Base-by-base conservation (phyloP, 139 green algal species). In the Micractinium conductrix region DNA sequence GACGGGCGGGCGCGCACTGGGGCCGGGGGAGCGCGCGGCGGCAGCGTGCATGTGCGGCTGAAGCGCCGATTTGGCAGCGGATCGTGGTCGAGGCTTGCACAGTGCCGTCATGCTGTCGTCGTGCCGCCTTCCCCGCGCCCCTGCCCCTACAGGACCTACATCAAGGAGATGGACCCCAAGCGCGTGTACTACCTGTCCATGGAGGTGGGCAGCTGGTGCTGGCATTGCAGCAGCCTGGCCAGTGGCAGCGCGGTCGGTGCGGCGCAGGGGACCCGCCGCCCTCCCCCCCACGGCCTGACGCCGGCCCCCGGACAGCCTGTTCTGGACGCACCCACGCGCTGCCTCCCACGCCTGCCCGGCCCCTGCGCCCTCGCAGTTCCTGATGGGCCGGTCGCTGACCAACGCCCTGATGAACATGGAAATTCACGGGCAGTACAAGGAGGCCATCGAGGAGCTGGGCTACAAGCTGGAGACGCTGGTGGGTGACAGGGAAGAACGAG, bases 141-240 rank as follows among this genome's bases (percentile, higher is more conserved):
- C 45, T 24, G 21, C 68, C 63, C 60, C n/a, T 16, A 22, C 53
- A 82, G 76, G 91, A 94, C 94, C 30, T 96, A 96, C 89, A 97
- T 98, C 91, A 97, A 95, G 93, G 87, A 95, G 69, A 55, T 86
- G 68, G 91, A 96, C 81, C 92, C 93, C 44, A 95, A 95, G 85
- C 90, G 89, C 35, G 96, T 99, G 43, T 99, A 99, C 92, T 99
- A 99, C 91, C 89, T 99, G 83, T 98, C 94, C 60, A 93, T 93
- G 89, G 91, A 93, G n/a, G n/a, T n/a, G n/a, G n/a, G n/a, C n/a
- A n/a, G n/a, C n/a, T n/a, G n/a, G n/a, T n/a, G n/a, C n/a, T n/a
- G n/a, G n/a, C n/a, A n/a, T n/a, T n/a, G n/a, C n/a, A n/a, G n/a
- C n/a, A n/a, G n/a, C n/a, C n/a, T n/a, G n/a, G n/a, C n/a, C n/a